These are phyloP conservation scores for Comarum palustre DNA, from an alignment of 306 rosid species.

Conservation along the genomic window DNA sequence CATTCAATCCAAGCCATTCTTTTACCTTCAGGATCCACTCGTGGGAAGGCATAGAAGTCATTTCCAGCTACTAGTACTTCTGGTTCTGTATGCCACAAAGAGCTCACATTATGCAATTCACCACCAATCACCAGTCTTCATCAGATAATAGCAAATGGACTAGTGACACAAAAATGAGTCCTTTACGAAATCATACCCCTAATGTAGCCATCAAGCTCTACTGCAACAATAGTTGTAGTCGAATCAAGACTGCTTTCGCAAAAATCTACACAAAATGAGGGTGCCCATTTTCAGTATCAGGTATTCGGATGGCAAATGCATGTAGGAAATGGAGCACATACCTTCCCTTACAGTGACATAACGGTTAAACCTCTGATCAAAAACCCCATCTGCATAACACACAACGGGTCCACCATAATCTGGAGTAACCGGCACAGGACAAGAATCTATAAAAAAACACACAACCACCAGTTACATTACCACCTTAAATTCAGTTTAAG, in stretches of 20 bases:
- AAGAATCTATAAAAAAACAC: conserved; percentile 56
- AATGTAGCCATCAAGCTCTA: conserved; percentile 51
- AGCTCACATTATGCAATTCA: conserved; percentile 16
- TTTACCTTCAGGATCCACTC: conserved; percentile 63
- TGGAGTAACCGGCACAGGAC: conserved; percentile 67
- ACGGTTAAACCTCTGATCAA: conserved; percentile 68
- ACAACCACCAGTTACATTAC: neutral
- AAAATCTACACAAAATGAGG: conserved; percentile 44
- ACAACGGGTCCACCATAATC: conserved; percentile 66
- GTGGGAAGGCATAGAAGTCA: conserved; percentile 94
- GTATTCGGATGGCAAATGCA: neutral
- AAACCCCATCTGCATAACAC: conserved; percentile 82
- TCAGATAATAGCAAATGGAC: neutral
- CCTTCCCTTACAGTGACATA: conserved; percentile 82
- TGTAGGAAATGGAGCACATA: conserved; percentile 7
- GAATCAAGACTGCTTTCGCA: conserved; percentile 60
- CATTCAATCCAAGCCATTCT: conserved; percentile 93
- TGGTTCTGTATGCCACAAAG: conserved; percentile 52
- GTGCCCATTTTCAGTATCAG: neutral
- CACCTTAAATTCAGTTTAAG: neutral
- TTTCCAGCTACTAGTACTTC: conserved; percentile 61
- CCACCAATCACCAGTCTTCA: neutral
- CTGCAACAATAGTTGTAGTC: conserved; percentile 58
- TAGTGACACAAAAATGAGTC: neutral
- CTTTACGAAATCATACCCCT: conserved; percentile 43